Base-by-base conservation (phyloP, 148 eudicot genomes). In the Agrostemma githago region DNA sequence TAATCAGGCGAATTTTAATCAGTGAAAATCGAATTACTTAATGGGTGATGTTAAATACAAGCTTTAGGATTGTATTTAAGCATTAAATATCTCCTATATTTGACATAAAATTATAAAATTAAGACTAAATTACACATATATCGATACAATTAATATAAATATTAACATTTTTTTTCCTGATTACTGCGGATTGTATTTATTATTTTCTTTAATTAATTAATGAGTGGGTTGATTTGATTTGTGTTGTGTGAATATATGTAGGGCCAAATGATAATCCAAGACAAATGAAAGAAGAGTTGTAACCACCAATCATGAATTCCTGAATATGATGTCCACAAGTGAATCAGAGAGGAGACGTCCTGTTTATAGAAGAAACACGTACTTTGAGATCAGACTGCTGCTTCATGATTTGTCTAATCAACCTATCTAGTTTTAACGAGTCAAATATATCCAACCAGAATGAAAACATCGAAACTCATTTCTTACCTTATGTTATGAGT, bases 211-310 rank as follows among this genome's bases (percentile, higher is more conserved):
- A 37, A 3, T 3, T 34, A 3, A 11, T 53, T 59, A 37, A 61
- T 61, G 46, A 61, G 37, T 70, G 42, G 8, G 8, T 10, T 74
- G 42, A 26, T 62, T 69, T 66, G 14, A 9, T 68, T 74, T 77
- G 53, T 72, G 34, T 74, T 77, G 53, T 72, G 34, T 26, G 34
- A 26, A 26, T 62, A 71, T 44, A 19, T 76, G 81, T 83, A 89
- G 91, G 81, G 71, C 69, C 76, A 69, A 82, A 26, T 26, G 1
- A 26, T 26, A 26, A 80, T 80, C 80, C 85, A 82, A 69, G 84
- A 68, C 82, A 83, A 77, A 89, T 86, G 97, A 91, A 89, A 81
- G 70, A 83, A 73, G 89, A 89, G 86, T 81, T 82, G 43, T 86
- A 84, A 91, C 83, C 59, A 73, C 76, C 81, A 80, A 71, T 84